These are phyloP conservation scores for Schwanniomyces occidentalis DNA, from an alignment of 805 yeast species.

Conservation along the genomic window DNA sequence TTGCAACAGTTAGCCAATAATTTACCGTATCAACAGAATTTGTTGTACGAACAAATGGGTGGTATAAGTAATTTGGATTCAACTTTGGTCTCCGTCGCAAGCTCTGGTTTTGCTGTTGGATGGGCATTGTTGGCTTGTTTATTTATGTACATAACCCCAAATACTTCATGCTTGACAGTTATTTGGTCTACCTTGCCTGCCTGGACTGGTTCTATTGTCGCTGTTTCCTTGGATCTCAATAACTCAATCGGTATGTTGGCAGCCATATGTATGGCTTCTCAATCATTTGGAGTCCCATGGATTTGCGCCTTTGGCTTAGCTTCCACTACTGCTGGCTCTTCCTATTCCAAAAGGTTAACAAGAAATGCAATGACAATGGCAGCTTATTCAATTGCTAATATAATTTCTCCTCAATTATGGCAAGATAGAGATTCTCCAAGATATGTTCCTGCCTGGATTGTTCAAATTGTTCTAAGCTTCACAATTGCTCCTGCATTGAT, in stretches of 20 bases:
- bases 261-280: constrained; percentile 47
- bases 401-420: constrained; percentile 61
- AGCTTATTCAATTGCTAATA: constrained; percentile 49
- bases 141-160: constrained; percentile 25
- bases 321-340: constrained; percentile 39
- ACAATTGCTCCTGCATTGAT: constrained; percentile 45
- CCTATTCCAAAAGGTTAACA: constrained; percentile 48
- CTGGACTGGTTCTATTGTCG: constrained; percentile 45
- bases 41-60: constrained; percentile 49
- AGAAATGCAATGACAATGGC: constrained; percentile 47
- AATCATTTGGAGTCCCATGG: constrained; percentile 45
- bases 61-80: constrained; percentile 41
- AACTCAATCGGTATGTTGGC: constrained; percentile 44
- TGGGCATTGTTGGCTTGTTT: constrained; percentile 38
- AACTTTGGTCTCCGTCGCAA: constrained; percentile 54
- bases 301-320: constrained; percentile 28
- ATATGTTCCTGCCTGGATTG: constrained; percentile 42
- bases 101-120: constrained; percentile 49
- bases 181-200: constrained; percentile 43
- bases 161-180: constrained; percentile 37
- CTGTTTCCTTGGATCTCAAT: constrained; percentile 45
- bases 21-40: constrained; percentile 52
- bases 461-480: constrained; percentile 56
- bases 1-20: constrained; percentile 53
- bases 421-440: constrained; percentile 45